Evolutionary conservation across 345 rosid genomes (phyloP), one percentile per base, ranked within the genome.

Genomic region (Acer saccharum): DNA sequence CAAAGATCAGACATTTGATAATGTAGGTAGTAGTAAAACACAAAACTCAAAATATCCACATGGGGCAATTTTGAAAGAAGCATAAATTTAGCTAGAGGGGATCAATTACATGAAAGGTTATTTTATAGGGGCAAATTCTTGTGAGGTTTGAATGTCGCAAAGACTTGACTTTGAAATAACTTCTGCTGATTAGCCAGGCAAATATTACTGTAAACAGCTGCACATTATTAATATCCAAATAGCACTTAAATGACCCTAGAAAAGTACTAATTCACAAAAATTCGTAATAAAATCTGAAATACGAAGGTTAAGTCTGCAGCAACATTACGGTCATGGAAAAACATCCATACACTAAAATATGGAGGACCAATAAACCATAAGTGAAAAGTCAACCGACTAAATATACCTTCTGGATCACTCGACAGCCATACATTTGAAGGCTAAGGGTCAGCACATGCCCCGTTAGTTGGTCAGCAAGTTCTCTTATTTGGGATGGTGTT

Each of bases 361-460:
- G 43, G 17, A 71, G 23, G 14, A 44, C 4, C 48, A 4, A 27
- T 62, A 54, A 10, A 35, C 1, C 16, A 74, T 10, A 6, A 61
- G 10, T 23, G 10, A 73, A 68, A 27, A 35, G 44, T 52, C 48
- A 39, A 76, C 29, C 7, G 35, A 16, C 58, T 52, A 55, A 66
- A 69, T 62, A 65, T 80, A 95, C 98, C 98, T 93, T 95, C 78
- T 95, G 98, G 82, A 95, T 93, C 63, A 95, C 98, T 79, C 98
- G 97, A 64, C 98, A 95, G 48, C 98, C 98, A 84, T 95, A 95
- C 98, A 95, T 95, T 79, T 95, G 98, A 79, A 95, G 89, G 84
- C 98, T 93, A 70, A 95, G 95, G 20, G 93, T 83, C 81, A 95
- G 86, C 60, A 95, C 98, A 82, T 92, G 93, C 73, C 92, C 87